These are phyloP conservation scores for Dryas octopetala DNA, from an alignment of 306 rosid genomes.

Conservation along the genomic window DNA sequence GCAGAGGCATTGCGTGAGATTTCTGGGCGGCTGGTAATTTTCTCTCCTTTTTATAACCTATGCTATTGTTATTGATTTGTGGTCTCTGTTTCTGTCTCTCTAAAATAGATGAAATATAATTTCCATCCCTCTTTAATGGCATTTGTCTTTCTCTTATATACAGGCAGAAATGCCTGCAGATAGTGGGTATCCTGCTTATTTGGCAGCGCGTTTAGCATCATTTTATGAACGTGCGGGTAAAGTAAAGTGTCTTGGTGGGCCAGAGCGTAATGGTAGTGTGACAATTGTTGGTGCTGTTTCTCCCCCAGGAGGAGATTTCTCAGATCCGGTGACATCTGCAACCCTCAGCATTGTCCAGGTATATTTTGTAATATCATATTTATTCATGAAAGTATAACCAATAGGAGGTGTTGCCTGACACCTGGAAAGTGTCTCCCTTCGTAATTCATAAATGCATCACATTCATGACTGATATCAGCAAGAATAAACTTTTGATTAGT, in stretches of 20 bases:
- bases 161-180: slow-evolving; percentile 99
- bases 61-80: not conserved
- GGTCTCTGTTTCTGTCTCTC: not conserved
- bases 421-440: not conserved
- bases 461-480: not conserved
- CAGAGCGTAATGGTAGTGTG: slow-evolving; percentile 97
- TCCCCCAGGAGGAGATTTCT: slow-evolving; percentile 99
- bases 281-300: slow-evolving; percentile 99
- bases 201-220: slow-evolving; percentile 98
- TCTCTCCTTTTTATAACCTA: not conserved
- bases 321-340: slow-evolving; percentile 99
- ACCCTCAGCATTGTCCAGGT: slow-evolving; percentile 99
- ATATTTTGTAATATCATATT: slow-evolving; percentile 16
- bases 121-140: slow-evolving; percentile 11
- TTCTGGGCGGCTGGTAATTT: slow-evolving; percentile 94
- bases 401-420: not conserved
- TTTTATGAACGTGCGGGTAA: slow-evolving; percentile 99
- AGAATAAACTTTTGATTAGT: not conserved
- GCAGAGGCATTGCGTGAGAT: slow-evolving; percentile 99
- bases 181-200: slow-evolving; percentile 99
- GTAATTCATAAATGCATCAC: not conserved
- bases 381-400: not conserved
- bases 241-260: slow-evolving; percentile 98
- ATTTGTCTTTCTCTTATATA: slow-evolving; percentile 16
- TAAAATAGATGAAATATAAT: not conserved